Conservation (phyloP, 257 asterid species). For the Solanum clarkiae region DNA sequence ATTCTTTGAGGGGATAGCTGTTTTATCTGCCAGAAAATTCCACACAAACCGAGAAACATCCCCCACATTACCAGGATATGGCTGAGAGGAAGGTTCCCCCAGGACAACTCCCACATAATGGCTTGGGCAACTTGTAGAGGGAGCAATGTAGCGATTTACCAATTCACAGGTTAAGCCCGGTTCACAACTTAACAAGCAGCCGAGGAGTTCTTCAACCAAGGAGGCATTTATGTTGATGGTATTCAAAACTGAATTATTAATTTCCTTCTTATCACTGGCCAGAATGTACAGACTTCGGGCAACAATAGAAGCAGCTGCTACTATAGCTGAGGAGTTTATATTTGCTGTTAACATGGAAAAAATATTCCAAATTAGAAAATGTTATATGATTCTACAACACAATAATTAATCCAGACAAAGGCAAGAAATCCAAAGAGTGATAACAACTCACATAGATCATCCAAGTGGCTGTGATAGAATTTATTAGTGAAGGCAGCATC, state of each 20-base stretch:
- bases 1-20: slow-evolving; percentile 46
- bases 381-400: neutral
- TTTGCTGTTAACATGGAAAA: slow-evolving; percentile 58
- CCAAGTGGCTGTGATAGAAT: slow-evolving; percentile 94
- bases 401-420: neutral
- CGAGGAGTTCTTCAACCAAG: slow-evolving; percentile 66
- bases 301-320: slow-evolving; percentile 83
- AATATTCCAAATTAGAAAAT: neutral
- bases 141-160: slow-evolving; percentile 66
- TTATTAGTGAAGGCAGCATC: slow-evolving; percentile 73
- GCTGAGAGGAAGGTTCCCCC: slow-evolving; percentile 70
- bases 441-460: slow-evolving; percentile 65
- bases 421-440: slow-evolving; percentile 1
- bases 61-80: slow-evolving; percentile 47
- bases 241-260: slow-evolving; percentile 22
- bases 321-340: slow-evolving; percentile 67
- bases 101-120: slow-evolving; percentile 76
- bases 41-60: slow-evolving; percentile 82
- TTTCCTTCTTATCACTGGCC: slow-evolving; percentile 45
- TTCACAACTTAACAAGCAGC: slow-evolving; percentile 71
- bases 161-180: slow-evolving; percentile 78
- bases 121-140: slow-evolving; percentile 66
- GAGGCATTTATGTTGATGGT: slow-evolving; percentile 51
- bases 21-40: slow-evolving; percentile 84
- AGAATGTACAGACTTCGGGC: slow-evolving; percentile 79